These are phyloP conservation scores for Populus hybrid DNA, from an alignment of 441 rosid species.

Conservation along the genomic window DNA sequence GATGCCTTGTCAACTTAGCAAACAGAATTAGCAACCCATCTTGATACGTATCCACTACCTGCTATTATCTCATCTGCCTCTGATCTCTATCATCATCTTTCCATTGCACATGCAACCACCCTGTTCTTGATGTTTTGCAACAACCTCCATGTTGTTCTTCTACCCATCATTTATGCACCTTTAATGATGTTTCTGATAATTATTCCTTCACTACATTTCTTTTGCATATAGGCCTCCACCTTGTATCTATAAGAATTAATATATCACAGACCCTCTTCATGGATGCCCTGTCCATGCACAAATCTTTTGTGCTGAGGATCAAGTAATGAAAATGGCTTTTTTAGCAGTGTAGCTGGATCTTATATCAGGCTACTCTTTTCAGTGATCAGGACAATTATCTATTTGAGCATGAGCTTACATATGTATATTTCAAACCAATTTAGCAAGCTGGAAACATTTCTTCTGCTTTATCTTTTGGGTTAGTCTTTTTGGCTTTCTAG, in stretches of 20 bases:
- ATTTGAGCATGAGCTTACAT: conserved; percentile 9
- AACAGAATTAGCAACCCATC: not conserved
- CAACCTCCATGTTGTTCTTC: not conserved
- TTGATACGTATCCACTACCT: not conserved
- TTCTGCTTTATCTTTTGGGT: conserved; percentile 11
- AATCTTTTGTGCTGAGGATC: conserved; percentile 40
- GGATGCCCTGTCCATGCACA: conserved; percentile 41
- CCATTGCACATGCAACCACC: not conserved
- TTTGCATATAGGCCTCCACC: not conserved
- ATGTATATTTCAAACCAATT: conserved; percentile 3
- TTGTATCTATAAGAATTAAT: conserved; percentile 29
- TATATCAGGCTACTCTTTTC: conserved; percentile 39
- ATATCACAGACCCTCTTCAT: conserved; percentile 66
- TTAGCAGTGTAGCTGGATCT: conserved; percentile 44
- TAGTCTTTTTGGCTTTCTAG: conserved; percentile 10
- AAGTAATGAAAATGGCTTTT: conserved; percentile 44
- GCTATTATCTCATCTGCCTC: not conserved
- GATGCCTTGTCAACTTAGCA: not conserved
- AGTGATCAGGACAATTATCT: conserved; percentile 47
- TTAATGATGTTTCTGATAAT: too few species aligned
- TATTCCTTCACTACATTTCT: not conserved
- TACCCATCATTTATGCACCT: not conserved
- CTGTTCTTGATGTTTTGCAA: not conserved
- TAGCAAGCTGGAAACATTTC: not conserved
- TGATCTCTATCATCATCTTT: not conserved